Conservation (phyloP, 1,284 basidiomycete genomes). For the Ceratobasidium sp. region DNA sequence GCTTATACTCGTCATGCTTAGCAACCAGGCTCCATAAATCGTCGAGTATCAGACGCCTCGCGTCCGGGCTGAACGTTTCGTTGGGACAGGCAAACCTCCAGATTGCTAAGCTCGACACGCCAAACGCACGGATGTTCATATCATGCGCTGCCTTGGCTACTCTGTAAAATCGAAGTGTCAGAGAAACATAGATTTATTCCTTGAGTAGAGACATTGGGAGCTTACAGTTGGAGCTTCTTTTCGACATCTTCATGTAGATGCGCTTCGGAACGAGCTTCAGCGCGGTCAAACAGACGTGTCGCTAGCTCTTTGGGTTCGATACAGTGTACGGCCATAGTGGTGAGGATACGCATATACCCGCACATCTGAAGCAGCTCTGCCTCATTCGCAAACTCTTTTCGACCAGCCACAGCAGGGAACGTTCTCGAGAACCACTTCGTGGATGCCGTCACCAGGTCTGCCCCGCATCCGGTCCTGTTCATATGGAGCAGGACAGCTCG, state of each 20-base stretch:
- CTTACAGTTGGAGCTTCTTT: neutral
- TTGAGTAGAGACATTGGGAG: neutral
- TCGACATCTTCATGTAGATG: neutral
- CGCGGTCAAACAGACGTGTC: neutral
- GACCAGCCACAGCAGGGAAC: neutral
- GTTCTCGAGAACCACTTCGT: neutral
- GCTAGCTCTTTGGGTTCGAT: neutral
- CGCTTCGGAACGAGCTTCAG: neutral
- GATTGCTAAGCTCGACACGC: neutral
- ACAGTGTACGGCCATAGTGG: neutral
- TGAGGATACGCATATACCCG: slow-evolving; percentile 15
- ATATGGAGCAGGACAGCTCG: neutral
- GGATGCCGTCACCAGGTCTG: neutral
- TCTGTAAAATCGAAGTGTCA: neutral
- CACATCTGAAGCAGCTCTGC: neutral
- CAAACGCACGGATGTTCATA: neutral
- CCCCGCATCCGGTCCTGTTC: neutral
- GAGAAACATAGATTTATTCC: too few species aligned
- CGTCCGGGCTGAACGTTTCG: neutral
- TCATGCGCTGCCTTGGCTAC: neutral
- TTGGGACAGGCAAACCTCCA: neutral
- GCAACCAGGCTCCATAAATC: neutral
- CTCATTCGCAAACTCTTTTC: neutral
- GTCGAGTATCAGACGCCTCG: neutral
- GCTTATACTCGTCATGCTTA: neutral